Evolutionary conservation across 1,284 basidiomycete genomes (phyloP).

Genomic region (Mycena citricolor): DNA sequence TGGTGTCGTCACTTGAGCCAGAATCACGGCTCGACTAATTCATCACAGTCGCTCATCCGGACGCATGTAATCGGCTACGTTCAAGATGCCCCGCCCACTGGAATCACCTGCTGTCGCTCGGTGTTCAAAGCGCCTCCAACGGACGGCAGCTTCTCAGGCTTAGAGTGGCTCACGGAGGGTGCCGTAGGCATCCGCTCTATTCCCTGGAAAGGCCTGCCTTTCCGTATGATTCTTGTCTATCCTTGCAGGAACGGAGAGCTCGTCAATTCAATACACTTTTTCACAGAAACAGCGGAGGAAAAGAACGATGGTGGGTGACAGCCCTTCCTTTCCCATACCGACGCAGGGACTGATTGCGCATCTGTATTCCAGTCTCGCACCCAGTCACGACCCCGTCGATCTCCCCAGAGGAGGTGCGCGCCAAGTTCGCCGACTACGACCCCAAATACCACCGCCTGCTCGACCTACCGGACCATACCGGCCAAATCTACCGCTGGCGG

Average conservation of each 20-base stretch:
- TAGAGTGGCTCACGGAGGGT: conserved; percentile 12
- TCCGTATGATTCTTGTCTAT: conserved; percentile 6
- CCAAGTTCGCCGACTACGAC: conserved; percentile 3
- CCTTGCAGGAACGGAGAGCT: conserved; percentile 7
- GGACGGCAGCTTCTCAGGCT: not conserved
- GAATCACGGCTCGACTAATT: too few relatives aligned
- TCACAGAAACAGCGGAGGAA: conserved; percentile 11
- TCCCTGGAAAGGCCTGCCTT: not conserved
- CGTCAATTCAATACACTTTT: conserved; percentile 7
- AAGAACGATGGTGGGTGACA: too few relatives aligned
- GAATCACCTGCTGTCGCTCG: conserved; percentile 10
- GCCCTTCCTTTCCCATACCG: too few relatives aligned
- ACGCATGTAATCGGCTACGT: conserved; percentile 2
- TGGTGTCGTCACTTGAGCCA: not conserved
- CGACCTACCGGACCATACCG: conserved; percentile 5
- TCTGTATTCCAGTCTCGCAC: too few relatives aligned
- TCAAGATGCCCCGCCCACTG: conserved; percentile 1
- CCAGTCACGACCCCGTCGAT: conserved; percentile 4
- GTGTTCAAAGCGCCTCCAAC: conserved; percentile 12
- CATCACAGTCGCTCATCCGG: conserved; percentile 14
- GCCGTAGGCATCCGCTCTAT: conserved; percentile 5
- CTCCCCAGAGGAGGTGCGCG: conserved; percentile 9
- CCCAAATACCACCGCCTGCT: conserved; percentile 13
- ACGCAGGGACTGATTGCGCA: too few relatives aligned
- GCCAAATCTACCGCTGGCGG: conserved; percentile 11